Base-by-base conservation (phyloP, 2,329 filamentous ascomycete genomes). In the Aspergillus tanneri region DNA sequence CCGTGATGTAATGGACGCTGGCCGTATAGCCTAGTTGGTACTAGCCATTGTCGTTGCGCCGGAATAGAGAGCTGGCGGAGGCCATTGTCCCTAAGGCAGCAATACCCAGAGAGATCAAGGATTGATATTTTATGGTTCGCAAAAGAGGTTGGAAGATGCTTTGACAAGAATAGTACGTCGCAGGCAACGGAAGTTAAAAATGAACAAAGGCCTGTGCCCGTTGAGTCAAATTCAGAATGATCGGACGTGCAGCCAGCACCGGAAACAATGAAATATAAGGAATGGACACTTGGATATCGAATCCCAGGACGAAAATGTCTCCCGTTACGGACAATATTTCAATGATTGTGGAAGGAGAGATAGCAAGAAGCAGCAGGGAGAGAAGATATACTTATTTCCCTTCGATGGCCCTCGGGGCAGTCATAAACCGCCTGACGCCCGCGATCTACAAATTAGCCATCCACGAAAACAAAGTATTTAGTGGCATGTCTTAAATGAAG, bases 251-350 rank as follows among this genome's bases (percentile, higher is more conserved):
- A 49, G 43, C 32, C 21, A 50, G 54, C 53, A 55, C 46, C 36
- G 27, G 27, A 45, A 50, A 35, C 5, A n/a, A n/a, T n/a, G 21
- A 38, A n/a, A 19, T 41, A 34, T 21, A 46, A 27, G 22, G 21
- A 65, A 64, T 28, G 63, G 64, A 65, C 55, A 62, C 55, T 55
- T 54, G 53, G 54, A 59, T 59, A 30, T 60, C 55, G 46, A 57
- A 62, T 59, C 53, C 52, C 44, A 58, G 54, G 58, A 51, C 53
- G 48, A 47, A 55, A 41, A 46, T 42, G 48, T 32, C 25, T 47
- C 49, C 52, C 64, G 55, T 62, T 50, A 45, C 58, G 59, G 56
- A 60, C 53, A 58, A 57, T 36, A 39, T 18, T 42, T 41, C 42
- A 56, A 47, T 39, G 41, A 50, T 25, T 37, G 28, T 43, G 19